Evolutionary conservation across 176 grass and related monocot genomes (phyloP).

Genomic region (Oropetium thomaeum): DNA sequence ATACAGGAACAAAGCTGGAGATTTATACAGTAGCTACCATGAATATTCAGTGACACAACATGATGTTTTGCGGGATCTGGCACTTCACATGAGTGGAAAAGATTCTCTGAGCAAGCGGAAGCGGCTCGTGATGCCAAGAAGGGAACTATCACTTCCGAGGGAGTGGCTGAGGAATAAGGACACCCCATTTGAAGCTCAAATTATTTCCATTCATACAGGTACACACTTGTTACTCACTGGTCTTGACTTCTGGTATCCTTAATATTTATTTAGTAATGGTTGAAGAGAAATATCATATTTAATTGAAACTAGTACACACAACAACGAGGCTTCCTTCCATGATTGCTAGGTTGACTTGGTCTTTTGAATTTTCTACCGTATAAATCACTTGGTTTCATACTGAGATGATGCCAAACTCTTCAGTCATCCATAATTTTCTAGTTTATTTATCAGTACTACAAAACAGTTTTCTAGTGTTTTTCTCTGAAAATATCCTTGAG

Average conservation of each 20-base stretch:
- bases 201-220: conserved; percentile 99
- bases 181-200: conserved; percentile 75
- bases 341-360: background rate
- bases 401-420: background rate
- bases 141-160: conserved; percentile 68
- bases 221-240: background rate
- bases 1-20: conserved; percentile 81
- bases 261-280: background rate
- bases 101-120: conserved; percentile 60
- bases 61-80: conserved; percentile 94
- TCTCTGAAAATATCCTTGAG: too few relatives aligned
- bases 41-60: conserved; percentile 87
- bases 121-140: conserved; percentile 83
- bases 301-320: background rate
- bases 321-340: background rate
- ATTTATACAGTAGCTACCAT: conserved; percentile 85
- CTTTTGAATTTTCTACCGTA: background rate
- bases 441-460: background rate
- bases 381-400: background rate
- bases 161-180: conserved; percentile 87
- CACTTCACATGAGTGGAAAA: conserved; percentile 66
- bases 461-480: background rate
- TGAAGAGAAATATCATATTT: background rate
- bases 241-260: background rate
- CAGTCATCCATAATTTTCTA: background rate